These are phyloP conservation scores for Ophiostoma australiae DNA, from an alignment of 2,329 filamentous ascomycete genomes.

Conservation along the genomic window DNA sequence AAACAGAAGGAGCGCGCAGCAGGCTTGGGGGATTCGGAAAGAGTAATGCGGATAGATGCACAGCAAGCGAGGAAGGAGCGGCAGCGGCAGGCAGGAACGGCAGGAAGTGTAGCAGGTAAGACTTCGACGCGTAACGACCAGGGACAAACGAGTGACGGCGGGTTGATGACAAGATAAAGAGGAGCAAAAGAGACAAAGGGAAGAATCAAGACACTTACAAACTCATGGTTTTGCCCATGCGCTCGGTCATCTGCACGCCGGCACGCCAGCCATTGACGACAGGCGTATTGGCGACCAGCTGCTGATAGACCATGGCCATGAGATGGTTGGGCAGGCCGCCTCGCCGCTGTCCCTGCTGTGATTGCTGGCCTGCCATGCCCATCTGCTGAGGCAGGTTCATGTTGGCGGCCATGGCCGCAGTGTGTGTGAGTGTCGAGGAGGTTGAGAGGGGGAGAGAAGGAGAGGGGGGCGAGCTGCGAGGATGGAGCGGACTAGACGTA, in stretches of 20 bases:
- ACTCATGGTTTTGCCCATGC: slow-evolving; percentile 41
- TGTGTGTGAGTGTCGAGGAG: not conserved
- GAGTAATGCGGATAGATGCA: not conserved
- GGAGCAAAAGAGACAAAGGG: not conserved
- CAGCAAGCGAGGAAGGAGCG: not conserved
- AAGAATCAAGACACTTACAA: slow-evolving; percentile 36
- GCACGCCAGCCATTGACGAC: slow-evolving; percentile 40
- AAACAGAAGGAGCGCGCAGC: not conserved
- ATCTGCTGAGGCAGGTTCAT: slow-evolving; percentile 47
- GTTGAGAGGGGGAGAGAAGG: not conserved
- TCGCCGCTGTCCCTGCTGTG: slow-evolving; percentile 37
- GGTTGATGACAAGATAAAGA: not conserved
- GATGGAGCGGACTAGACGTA: not conserved
- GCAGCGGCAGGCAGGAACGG: not conserved
- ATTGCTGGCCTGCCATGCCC: slow-evolving; percentile 41
- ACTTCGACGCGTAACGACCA: not conserved
- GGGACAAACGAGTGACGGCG: not conserved
- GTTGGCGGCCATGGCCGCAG: slow-evolving; percentile 56
- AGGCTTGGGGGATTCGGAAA: not conserved
- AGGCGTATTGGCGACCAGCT: slow-evolving; percentile 31
- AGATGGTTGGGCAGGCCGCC: slow-evolving; percentile 38
- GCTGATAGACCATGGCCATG: slow-evolving; percentile 33
- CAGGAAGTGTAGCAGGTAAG: not conserved
- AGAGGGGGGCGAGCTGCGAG: not conserved
- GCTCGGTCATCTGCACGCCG: slow-evolving; percentile 37